Conservation (phyloP, 805 yeast genomes). For the Grigorovia humatica region DNA sequence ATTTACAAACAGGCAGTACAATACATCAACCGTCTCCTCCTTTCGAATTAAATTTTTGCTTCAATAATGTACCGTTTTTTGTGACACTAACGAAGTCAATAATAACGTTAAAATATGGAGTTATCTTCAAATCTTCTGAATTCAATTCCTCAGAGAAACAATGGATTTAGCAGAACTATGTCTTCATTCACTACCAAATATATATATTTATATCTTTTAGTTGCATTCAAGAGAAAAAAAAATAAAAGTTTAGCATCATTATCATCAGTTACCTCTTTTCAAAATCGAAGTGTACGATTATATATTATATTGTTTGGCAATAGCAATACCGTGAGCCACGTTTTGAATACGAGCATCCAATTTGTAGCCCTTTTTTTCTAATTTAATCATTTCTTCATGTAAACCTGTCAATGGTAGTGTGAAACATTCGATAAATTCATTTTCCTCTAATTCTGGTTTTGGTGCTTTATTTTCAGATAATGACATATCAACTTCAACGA, state of each 20-base stretch:
- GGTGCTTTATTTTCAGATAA: constrained; percentile 62
- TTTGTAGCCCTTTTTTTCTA: constrained; percentile 57
- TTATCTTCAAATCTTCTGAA: no score
- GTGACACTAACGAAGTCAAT: no score
- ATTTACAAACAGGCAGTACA: no score
- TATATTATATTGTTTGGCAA: constrained; percentile 35
- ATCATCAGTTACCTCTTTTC: no score
- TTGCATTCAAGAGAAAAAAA: not conserved
- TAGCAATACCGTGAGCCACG: constrained; percentile 67
- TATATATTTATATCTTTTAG: no score
- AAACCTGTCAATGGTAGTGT: constrained; percentile 53
- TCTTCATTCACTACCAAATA: no score
- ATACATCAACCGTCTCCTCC: no score
- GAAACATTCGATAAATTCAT: constrained; percentile 88
- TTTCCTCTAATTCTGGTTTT: constrained; percentile 68
- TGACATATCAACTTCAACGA: constrained; percentile 62
- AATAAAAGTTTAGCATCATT: not conserved
- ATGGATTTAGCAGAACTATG: no score
- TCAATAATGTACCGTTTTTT: no score
- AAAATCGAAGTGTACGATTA: not conserved
- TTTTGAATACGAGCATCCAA: constrained; percentile 84
- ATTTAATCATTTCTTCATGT: constrained; percentile 40
- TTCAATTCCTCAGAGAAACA: no score
- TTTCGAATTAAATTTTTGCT: no score
- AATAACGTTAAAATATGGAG: no score